These are phyloP conservation scores for Alternaria sp. DNA, from an alignment of 2,329 filamentous ascomycete species.

Conservation along the genomic window DNA sequence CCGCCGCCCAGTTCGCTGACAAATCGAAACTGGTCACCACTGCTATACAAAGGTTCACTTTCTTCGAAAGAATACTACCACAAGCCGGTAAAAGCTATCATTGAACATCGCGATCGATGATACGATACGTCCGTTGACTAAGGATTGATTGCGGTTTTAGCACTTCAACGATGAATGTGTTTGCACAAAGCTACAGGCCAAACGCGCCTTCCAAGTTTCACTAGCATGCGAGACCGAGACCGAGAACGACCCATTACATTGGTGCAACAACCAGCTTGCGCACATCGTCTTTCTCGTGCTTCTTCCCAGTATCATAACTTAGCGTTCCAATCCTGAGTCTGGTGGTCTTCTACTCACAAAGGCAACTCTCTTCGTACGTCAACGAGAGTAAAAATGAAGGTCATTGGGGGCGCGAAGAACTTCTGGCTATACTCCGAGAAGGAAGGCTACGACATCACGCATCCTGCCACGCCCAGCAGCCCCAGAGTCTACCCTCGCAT, in stretches of 20 bases:
- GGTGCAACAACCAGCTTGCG: not conserved
- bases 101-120: not conserved
- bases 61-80: not conserved
- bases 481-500: not conserved
- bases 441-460: not conserved
- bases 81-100: no score
- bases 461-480: not conserved
- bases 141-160: not conserved
- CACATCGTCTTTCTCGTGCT: not conserved
- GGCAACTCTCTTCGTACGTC: not conserved
- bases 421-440: not conserved
- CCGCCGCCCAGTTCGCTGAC: not conserved
- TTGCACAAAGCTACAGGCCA: not conserved
- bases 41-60: conserved; percentile 22
- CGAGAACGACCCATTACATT: not conserved
- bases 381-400: not conserved
- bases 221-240: not conserved
- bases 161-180: not conserved
- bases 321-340: not conserved
- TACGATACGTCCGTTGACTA: rapidly evolving
- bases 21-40: conserved; percentile 22
- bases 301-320: not conserved
- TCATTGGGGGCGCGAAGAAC: not conserved
- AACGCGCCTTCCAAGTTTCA: not conserved
- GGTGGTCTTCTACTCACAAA: not conserved